Percentiles rank a stretch among this genome's conserved stretches.
Evolutionary conservation across 1,284 basidiomycete species (phyloP).

Genomic region (Naganishia albida): DNA sequence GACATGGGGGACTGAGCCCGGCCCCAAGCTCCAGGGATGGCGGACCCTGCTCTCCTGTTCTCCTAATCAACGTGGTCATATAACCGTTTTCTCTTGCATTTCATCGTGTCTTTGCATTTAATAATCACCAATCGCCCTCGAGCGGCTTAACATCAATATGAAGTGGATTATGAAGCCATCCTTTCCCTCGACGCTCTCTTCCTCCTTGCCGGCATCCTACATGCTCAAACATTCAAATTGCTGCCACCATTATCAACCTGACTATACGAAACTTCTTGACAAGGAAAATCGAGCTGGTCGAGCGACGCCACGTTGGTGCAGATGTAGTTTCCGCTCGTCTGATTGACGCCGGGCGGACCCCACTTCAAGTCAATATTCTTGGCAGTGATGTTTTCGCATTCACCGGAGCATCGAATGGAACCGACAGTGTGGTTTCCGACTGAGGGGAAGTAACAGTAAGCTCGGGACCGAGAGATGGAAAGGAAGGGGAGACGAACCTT

Average conservation of each 20-base stretch:
- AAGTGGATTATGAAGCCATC: neutral
- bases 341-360: constrained; percentile 20
- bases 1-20: no score
- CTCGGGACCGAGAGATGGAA: no score
- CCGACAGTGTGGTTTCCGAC: constrained; percentile 59
- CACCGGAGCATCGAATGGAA: constrained; percentile 60
- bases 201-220: neutral
- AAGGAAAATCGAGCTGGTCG: constrained; percentile 39
- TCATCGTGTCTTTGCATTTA: neutral
- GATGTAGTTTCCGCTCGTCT: constrained; percentile 34
- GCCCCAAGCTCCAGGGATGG: no score
- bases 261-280: constrained; percentile 37
- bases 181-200: neutral
- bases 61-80: no score
- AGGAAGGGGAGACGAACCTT: constrained; percentile 1
- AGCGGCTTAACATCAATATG: neutral
- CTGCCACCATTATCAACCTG: constrained; percentile 27
- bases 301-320: constrained; percentile 41
- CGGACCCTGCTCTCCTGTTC: no score
- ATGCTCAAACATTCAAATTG: constrained; percentile 10
- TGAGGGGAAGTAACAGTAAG: neutral
- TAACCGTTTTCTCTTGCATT: no score
- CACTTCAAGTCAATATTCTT: constrained; percentile 49
- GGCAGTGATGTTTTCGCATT: constrained; percentile 55
- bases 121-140: neutral